Base-by-base conservation (phyloP, 768 basidiomycete species). In the Lyophyllum semitale region DNA sequence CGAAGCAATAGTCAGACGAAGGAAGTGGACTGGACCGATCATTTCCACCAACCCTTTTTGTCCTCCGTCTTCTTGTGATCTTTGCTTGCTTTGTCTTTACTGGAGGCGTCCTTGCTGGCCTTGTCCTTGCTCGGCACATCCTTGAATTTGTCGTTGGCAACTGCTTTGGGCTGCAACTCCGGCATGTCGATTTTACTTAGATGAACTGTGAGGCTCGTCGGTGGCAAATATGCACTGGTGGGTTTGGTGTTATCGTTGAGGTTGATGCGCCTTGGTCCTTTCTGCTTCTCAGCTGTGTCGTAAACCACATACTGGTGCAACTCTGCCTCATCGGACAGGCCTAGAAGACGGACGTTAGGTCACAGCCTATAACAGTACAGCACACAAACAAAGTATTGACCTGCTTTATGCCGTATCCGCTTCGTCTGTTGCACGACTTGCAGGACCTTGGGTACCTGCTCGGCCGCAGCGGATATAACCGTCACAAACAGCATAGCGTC, bases 161-260 rank as follows among this genome's bases (percentile, higher is more conserved):
- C 62, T 15, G 75, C 63, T 56, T 77, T 80, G 3, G 89, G 88
- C 62, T 81, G 80, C 15, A 94, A 79, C 66, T 94, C 91, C 0
- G 91, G 91, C 84, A 94, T 93, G 13, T 86, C 76, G 45, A 94
- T 91, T 76, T 93, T 93, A 77, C 90, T 91, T 17, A 94, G 70
- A 67, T 93, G 91, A 1, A 93, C 78, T 0, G 78, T 79, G 0
- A 94, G 76, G 57, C 79, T 84, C 30, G 76, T 78, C 0, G 90
- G 91, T 1, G 91, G 90, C 2, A 74, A 70, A 65, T 93, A 92
- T 57, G 77, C 73, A 43, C 59, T 63, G 53, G 72, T 69, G 41
- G 66, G 66, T 53, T 76, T 76, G 56, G 74, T 73, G 32, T 55
- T 59, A 66, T 85, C 86, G 62, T 92, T 81, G 23, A 91, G 73